Evolutionary conservation across 2,329 filamentous ascomycete species (phyloP).

Genomic region (Xylariaceae sp.): DNA sequence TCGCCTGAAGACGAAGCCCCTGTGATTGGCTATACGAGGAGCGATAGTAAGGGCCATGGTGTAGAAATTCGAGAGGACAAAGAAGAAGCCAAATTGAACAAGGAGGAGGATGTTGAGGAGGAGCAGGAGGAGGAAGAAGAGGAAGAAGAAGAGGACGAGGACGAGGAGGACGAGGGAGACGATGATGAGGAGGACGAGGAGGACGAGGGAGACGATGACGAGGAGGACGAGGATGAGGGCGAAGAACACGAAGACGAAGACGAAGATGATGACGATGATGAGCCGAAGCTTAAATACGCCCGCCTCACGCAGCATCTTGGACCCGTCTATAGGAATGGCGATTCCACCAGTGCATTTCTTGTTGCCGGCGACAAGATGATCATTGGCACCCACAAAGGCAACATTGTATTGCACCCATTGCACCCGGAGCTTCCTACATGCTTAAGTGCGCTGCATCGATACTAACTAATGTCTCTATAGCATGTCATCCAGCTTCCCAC

Average conservation of each 20-base stretch:
- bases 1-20: slow-evolving; percentile 8
- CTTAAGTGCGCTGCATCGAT: not conserved
- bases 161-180: slow-evolving; percentile 66
- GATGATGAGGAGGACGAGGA: slow-evolving; percentile 44
- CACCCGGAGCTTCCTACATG: slow-evolving; percentile 12
- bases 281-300: slow-evolving; percentile 89
- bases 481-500: slow-evolving; percentile 77
- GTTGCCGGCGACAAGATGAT: slow-evolving; percentile 97
- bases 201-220: slow-evolving; percentile 35
- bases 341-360: slow-evolving; percentile 86
- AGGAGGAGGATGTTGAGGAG: slow-evolving; percentile 44
- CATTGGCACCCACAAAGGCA: slow-evolving; percentile 91
- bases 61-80: no score
- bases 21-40: slow-evolving; percentile 5
- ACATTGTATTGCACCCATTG: slow-evolving; percentile 63
- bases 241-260: slow-evolving; percentile 63
- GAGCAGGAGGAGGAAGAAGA: slow-evolving; percentile 40
- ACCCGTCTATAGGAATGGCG: slow-evolving; percentile 84
- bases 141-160: slow-evolving; percentile 61
- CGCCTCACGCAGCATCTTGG: slow-evolving; percentile 76
- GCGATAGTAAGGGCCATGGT: slow-evolving; percentile 8
- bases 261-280: slow-evolving; percentile 82
- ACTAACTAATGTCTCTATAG: slow-evolving; percentile 12
- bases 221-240: slow-evolving; percentile 41
- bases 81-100: no score